Evolutionary conservation across 2,329 filamentous ascomycete genomes (phyloP).

Genomic region (Trichoderma sp.): DNA sequence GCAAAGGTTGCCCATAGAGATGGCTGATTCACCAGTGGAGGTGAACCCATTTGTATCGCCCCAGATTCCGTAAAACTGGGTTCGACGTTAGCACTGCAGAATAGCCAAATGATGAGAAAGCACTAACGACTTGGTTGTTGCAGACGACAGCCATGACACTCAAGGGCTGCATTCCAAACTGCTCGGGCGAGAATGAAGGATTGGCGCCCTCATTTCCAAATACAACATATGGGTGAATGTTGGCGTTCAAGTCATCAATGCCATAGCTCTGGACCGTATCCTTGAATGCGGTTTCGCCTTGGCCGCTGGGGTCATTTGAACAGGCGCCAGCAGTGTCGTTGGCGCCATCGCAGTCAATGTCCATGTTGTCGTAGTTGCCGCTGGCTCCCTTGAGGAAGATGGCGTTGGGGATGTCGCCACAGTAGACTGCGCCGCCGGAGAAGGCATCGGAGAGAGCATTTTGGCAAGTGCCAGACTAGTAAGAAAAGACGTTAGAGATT

Average conservation of each 20-base stretch:
- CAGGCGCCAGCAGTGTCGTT: slow-evolving; percentile 17
- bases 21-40: slow-evolving; percentile 53
- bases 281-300: slow-evolving; percentile 24
- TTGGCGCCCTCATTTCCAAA: slow-evolving; percentile 16
- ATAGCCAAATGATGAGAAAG: background rate
- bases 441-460: slow-evolving; percentile 32
- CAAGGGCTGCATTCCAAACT: slow-evolving; percentile 18
- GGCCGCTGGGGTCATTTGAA: slow-evolving; percentile 24
- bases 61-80: slow-evolving; percentile 54
- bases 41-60: slow-evolving; percentile 60
- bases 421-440: slow-evolving; percentile 30
- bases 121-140: slow-evolving; percentile 25
- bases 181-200: slow-evolving; percentile 11
- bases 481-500: background rate
- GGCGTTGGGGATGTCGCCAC: slow-evolving; percentile 45
- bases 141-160: slow-evolving; percentile 25
- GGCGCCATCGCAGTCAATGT: slow-evolving; percentile 27
- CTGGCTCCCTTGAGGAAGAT: slow-evolving; percentile 36
- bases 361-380: slow-evolving; percentile 28
- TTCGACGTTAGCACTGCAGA: background rate
- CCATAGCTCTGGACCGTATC: slow-evolving; percentile 19
- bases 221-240: slow-evolving; percentile 25
- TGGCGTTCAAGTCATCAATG: slow-evolving; percentile 24
- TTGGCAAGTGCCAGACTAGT: slow-evolving; percentile 38
- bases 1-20: slow-evolving; percentile 56